phyloP scores from a whole-genome alignment of 1,284 basidiomycete genomes.

The Agaricales sp. region DNA sequence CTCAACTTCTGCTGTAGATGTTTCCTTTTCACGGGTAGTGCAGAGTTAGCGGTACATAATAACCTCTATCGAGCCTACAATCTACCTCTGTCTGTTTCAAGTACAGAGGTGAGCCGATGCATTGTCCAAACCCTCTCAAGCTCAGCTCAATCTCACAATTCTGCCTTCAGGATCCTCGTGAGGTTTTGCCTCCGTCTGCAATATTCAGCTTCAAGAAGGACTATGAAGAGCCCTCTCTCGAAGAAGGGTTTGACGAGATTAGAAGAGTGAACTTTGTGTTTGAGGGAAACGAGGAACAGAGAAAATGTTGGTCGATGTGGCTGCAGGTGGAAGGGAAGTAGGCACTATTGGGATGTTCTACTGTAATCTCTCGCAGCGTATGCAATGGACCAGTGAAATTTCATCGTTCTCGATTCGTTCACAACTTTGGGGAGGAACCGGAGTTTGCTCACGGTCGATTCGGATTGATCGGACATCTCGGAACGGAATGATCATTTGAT shows the following conservation, averaged over 20 bases:
- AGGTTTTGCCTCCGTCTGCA: conserved; percentile 54
- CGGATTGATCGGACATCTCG: too few species aligned
- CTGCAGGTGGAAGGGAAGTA: conserved; percentile 34
- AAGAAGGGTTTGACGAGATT: conserved; percentile 73
- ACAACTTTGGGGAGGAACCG: too few species aligned
- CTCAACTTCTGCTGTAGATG: conserved; percentile 34
- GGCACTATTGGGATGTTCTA: too few species aligned
- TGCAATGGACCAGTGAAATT: too few species aligned
- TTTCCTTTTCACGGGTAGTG: conserved; percentile 61
- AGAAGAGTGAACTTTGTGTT: conserved; percentile 73
- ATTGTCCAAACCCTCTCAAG: conserved; percentile 3
- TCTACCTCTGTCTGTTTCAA: conserved; percentile 32
- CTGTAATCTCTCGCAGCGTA: too few species aligned
- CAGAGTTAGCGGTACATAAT: conserved; percentile 83
- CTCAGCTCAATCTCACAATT: conserved; percentile 3
- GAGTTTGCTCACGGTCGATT: too few species aligned
- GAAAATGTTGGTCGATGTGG: conserved; percentile 70
- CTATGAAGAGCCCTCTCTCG: conserved; percentile 54
- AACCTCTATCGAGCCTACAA: conserved; percentile 75
- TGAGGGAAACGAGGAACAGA: conserved; percentile 63
- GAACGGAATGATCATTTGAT: background rate
- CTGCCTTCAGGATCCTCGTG: conserved; percentile 33
- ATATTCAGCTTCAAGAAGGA: conserved; percentile 48
- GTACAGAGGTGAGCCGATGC: conserved; percentile 23
- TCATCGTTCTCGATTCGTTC: too few species aligned